These are phyloP conservation scores for Pythium aphanidermatum DNA, from an alignment of 352 stramenopile genomes.

Conservation along the genomic window DNA sequence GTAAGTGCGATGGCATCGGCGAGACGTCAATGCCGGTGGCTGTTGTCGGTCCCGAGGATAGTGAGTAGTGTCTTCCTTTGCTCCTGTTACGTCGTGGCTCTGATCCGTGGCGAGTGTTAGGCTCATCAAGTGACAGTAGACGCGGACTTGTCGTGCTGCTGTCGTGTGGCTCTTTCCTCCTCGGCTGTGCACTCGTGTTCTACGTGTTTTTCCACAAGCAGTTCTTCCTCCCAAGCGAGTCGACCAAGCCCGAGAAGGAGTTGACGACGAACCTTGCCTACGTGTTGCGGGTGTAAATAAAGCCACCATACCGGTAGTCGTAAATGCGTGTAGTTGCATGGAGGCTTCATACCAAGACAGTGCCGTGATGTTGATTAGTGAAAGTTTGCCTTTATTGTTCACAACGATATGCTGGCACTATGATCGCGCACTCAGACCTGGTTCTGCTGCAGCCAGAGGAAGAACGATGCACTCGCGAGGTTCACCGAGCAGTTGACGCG, in stretches of 20 bases:
- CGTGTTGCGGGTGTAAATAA: slow-evolving; percentile 29
- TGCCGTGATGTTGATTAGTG: too few species aligned
- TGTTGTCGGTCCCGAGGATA: not conserved
- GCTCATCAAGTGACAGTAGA: too few species aligned
- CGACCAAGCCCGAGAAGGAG: slow-evolving; percentile 47
- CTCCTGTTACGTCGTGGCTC: too few species aligned
- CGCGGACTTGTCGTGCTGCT: slow-evolving; percentile 31
- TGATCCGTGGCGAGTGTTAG: too few species aligned
- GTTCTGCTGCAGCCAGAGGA: slow-evolving; percentile 81
- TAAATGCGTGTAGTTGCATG: too few species aligned
- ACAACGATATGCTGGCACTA: too few species aligned
- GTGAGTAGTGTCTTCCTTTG: slow-evolving; percentile 1
- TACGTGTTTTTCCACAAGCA: slow-evolving; percentile 37
- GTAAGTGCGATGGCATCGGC: slow-evolving; percentile 3
- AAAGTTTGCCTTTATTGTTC: too few species aligned
- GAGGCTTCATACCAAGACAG: too few species aligned
- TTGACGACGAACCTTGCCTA: slow-evolving; percentile 44
- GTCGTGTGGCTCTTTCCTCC: slow-evolving; percentile 38
- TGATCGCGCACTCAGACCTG: slow-evolving; percentile 39
- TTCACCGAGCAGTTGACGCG: slow-evolving; percentile 81
- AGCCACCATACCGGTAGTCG: too few species aligned
- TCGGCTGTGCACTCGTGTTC: slow-evolving; percentile 29
- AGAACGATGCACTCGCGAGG: slow-evolving; percentile 78
- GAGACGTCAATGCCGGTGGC: not conserved
- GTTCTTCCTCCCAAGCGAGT: slow-evolving; percentile 25